Evolutionary conservation across 2,329 filamentous ascomycete genomes (phyloP), one percentile per base, ranked within the genome.

Genomic region (Colletotrichum noveboracense): DNA sequence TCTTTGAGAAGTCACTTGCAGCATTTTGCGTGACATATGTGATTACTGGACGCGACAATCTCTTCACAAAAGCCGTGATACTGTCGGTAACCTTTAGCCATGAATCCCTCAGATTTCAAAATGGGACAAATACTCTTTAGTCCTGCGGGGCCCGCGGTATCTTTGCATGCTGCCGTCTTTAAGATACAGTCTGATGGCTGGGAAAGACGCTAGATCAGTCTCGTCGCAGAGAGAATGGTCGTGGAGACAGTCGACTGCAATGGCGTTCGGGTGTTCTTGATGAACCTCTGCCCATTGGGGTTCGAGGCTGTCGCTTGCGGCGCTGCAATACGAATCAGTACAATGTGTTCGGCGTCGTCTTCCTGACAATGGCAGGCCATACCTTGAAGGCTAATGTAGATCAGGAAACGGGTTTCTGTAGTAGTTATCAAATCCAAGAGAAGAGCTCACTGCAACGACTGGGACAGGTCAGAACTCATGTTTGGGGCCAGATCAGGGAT

Each of bases 121-220:
- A 24, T 30, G 9, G 6, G 28, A 32, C 34, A n/a, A 84, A 74
- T 70, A 87, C 86, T 82, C 76, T 16, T 80, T 73, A 2, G 85
- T 81, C 58, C 80, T 85, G 28, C 87, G 82, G 2, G 85, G 83
- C 0, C 88, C 88, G 34, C 88, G 84, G 77, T 89, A 89, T 67
- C 87, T 79, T 14, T 78, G 79, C 66, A 81, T 81, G 5, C 77
- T 75, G 2, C 83, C 81, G 21, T 84, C 80, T 6, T 79, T 78
- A 48, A 82, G 82, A 75, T 87, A 87, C 8, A 87, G 83, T 0
- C 88, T 84, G 30, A 89, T 84, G 5, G 87, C 81, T 2, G 88
- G 88, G 73, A 87, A 88, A 1, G 87, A 88, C 16, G 82, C 80
- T 43, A 89, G 80, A n/a, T 83, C 82, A 48, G 84, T 80, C 43